Base-by-base conservation (phyloP, 2,329 filamentous ascomycete genomes). In the Fusarium albosuccineum region DNA sequence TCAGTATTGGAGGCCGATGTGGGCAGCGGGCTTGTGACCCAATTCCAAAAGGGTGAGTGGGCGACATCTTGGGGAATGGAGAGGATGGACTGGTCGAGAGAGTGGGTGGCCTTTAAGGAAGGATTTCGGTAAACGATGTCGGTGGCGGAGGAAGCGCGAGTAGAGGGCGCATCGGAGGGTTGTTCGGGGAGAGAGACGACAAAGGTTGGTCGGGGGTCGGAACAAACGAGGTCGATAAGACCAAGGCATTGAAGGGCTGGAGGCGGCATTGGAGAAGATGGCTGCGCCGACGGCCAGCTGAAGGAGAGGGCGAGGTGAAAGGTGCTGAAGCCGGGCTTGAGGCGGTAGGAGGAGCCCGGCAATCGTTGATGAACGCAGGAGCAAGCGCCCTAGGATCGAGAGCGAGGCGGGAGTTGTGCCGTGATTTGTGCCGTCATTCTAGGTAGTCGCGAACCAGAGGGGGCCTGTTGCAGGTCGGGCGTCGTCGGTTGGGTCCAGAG, bases 191-290 rank as follows among this genome's bases (percentile, higher is more conserved):
- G 52, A 30, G 71, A 73, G 46, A 79, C 76, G 57, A 82, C 73
- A 44, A 83, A 83, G 42, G 78, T 78, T 53, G 81, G 79, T 55
- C 81, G 76, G 30, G 79, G 78, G 60, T 83, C 81, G 62, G 74
- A 76, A 61, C 78, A 74, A 65, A 82, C 75, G 11, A 83, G 75
- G 67, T 81, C 79, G 60, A 79, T 68, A 52, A 81, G 75, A 70
- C 76, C 77, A 60, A 79, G 65, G 52, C 70, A 63, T 33, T 67
- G 67, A 45, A 76, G 67, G 55, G 71, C 67, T 50, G 65, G 55
- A 57, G 52, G 62, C 72, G 71, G 73, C 62, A 70, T 72, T 62
- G 72, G 60, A 29, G 41, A 56, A 50, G 45, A 37, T 48, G 17
- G 46, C 57, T 48, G 42, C 64, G 54, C 34, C 40, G 30, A 34